Evolutionary conservation across 2,329 filamentous ascomycete genomes (phyloP).

Genomic region (Chrysoporthe puriensis): DNA sequence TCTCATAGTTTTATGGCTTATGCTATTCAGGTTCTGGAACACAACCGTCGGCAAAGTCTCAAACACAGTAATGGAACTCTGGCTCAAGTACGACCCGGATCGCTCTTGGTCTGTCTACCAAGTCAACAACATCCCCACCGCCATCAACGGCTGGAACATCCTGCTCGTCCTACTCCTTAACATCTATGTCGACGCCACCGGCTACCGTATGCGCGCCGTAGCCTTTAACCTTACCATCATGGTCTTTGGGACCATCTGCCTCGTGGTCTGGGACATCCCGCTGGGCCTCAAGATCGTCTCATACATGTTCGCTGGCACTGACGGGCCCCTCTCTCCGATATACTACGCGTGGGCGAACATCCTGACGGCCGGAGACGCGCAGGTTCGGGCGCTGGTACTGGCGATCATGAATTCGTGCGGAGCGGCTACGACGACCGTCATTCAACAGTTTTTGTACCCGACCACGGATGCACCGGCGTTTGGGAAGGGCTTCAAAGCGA

Average conservation of each 20-base stretch:
- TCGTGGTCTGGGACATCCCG: conserved; percentile 39
- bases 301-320: conserved; percentile 41
- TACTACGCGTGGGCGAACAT: conserved; percentile 43
- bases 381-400: conserved; percentile 40
- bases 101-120: conserved; percentile 36
- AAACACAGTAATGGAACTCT: conserved; percentile 37
- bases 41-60: conserved; percentile 36
- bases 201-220: conserved; percentile 38
- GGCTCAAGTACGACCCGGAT: conserved; percentile 35
- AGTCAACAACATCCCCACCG: conserved; percentile 37
- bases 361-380: conserved; percentile 38
- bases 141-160: conserved; percentile 38
- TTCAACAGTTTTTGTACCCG: conserved; percentile 41
- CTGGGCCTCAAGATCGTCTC: conserved; percentile 39
- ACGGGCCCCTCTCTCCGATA: conserved; percentile 42
- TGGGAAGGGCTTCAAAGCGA: conserved; percentile 36
- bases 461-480: conserved; percentile 39
- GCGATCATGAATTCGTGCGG: conserved; percentile 43
- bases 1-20: background rate
- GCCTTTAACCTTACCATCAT: conserved; percentile 37
- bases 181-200: conserved; percentile 38
- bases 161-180: conserved; percentile 35
- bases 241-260: conserved; percentile 38
- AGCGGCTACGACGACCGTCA: conserved; percentile 37
- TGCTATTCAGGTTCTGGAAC: conserved; percentile 33